Evolutionary conservation across 805 yeast genomes (phyloP).

Genomic region (Ogataea pini): DNA sequence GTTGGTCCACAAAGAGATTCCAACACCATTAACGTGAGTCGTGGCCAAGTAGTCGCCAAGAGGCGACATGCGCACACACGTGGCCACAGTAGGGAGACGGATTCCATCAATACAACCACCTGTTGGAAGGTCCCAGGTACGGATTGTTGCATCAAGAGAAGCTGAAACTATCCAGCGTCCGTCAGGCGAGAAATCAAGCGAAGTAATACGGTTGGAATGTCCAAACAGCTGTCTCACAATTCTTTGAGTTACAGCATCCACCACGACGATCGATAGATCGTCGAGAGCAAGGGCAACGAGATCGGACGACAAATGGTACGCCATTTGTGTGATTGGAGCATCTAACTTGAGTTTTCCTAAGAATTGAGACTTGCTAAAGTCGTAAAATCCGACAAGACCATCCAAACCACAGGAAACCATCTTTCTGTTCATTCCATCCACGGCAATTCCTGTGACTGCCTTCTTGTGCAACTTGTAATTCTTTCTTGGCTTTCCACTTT

Average conservation of each 20-base stretch:
- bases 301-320: constrained; percentile 80
- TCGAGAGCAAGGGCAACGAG: constrained; percentile 84
- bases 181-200: constrained; percentile 88
- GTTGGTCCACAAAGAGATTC: constrained; percentile 91
- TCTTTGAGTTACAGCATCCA: constrained; percentile 79
- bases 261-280: constrained; percentile 77
- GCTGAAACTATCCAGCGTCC: constrained; percentile 93
- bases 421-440: constrained; percentile 87
- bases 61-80: constrained; percentile 78
- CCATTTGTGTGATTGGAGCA: constrained; percentile 76
- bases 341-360: constrained; percentile 67
- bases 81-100: constrained; percentile 72
- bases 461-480: constrained; percentile 69
- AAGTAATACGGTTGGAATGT: constrained; percentile 83
- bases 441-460: constrained; percentile 83
- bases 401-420: constrained; percentile 89
- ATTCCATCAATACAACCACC: constrained; percentile 97
- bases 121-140: constrained; percentile 97
- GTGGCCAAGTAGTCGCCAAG: constrained; percentile 90
- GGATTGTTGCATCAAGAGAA: constrained; percentile 78
- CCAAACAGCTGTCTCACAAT: constrained; percentile 88
- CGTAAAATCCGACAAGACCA: constrained; percentile 84
- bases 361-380: constrained; percentile 70
- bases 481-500: constrained; percentile 82
- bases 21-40: constrained; percentile 85